Evolutionary conservation across 2,329 filamentous ascomycete species (phyloP).

Genomic region (Emmonsiellopsis sp.): DNA sequence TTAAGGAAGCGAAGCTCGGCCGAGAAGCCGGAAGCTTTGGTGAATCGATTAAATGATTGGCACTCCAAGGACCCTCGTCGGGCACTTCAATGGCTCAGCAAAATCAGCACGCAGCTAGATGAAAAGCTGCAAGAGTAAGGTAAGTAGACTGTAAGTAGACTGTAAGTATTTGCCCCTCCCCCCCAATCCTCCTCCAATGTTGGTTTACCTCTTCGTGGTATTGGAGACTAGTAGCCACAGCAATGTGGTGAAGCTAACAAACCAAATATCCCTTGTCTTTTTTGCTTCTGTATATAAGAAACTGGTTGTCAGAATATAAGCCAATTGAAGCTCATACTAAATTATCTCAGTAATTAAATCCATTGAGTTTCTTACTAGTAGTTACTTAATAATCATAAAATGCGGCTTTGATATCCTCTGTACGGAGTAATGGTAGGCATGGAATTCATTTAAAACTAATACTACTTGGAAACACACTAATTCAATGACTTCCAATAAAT

Average conservation of each 20-base stretch:
- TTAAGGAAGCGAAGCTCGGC: not conserved
- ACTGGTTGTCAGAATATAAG: no score
- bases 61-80: not conserved
- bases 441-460: no score
- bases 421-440: no score
- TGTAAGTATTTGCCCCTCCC: not conserved
- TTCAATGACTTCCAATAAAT: no score
- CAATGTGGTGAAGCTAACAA: constrained; percentile 6
- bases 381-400: no score
- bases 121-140: not conserved
- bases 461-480: no score
- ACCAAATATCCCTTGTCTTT: not conserved
- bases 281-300: no score
- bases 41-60: not conserved
- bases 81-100: not conserved
- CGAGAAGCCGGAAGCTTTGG: not conserved
- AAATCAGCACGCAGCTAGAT: not conserved
- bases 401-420: no score
- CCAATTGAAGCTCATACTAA: no score
- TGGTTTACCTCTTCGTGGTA: constrained; percentile 9
- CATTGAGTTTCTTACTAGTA: no score
- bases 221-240: constrained; percentile 6
- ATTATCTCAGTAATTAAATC: no score
- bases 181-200: constrained; percentile 5
- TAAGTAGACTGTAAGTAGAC: not conserved